These are phyloP conservation scores for Astragalus glycyphyllos DNA, from an alignment of 306 rosid species.

Conservation along the genomic window DNA sequence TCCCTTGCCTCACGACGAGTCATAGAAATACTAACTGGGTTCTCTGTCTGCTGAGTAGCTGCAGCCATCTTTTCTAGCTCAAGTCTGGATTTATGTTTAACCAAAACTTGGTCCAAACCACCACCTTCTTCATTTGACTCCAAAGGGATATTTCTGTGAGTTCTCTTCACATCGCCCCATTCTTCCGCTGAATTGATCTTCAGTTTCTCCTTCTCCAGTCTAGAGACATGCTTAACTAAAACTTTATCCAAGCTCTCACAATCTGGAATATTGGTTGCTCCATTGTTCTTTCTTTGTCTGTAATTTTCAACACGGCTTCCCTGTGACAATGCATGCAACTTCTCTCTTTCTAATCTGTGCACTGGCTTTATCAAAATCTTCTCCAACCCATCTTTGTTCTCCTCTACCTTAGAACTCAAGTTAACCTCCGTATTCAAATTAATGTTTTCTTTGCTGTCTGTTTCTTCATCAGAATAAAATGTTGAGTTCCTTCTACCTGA, in stretches of 20 bases:
- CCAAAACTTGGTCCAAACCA: conserved; percentile 69
- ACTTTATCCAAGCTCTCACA: conserved; percentile 79
- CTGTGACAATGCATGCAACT: conserved; percentile 54
- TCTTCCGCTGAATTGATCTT: conserved; percentile 50
- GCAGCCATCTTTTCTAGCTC: conserved; percentile 79
- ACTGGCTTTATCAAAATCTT: conserved; percentile 67
- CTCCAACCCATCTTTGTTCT: conserved; percentile 61
- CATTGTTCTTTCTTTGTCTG: conserved; percentile 49
- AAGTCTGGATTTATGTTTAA: conserved; percentile 74
- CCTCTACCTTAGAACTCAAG: conserved; percentile 35
- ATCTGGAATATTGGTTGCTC: conserved; percentile 45
- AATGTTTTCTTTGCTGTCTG: conserved; percentile 68
- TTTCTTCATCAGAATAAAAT: conserved; percentile 45
- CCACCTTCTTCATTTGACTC: conserved; percentile 53
- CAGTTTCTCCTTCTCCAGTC: conserved; percentile 79
- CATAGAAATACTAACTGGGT: conserved; percentile 46
- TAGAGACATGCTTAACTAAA: conserved; percentile 81
- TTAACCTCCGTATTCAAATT: conserved; percentile 35
- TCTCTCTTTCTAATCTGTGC: conserved; percentile 75
- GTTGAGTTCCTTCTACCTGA: conserved; percentile 37
- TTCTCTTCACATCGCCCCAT: conserved; percentile 48
- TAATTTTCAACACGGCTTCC: conserved; percentile 46
- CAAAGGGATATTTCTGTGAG: conserved; percentile 40
- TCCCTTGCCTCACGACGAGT: conserved; percentile 82
- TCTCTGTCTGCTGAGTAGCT: conserved; percentile 60